A percentile compares a stretch with the other conserved stretches of the same genome.
Evolutionary conservation across 139 green algal species (phyloP).

Genomic region (Chlorella sp.): DNA sequence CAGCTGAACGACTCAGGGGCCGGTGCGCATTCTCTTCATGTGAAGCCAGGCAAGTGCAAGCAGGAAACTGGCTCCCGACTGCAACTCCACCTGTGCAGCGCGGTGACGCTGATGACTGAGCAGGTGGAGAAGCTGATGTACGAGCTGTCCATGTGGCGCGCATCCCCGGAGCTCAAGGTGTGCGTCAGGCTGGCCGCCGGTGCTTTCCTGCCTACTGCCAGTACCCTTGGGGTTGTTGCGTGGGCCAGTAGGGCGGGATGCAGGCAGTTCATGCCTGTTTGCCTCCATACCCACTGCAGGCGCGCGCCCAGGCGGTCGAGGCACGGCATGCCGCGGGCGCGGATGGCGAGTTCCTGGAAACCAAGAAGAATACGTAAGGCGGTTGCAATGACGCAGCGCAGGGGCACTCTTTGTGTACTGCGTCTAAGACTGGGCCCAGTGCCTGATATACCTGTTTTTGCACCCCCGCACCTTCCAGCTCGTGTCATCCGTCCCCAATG

Average conservation of each 20-base stretch:
- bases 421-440: too few species aligned
- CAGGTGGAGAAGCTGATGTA: conserved; percentile 89
- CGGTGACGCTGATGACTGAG: conserved; percentile 69
- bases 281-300: not conserved
- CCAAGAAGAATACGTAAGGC: conserved; percentile 83
- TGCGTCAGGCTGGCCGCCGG: not conserved
- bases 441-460: too few species aligned
- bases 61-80: too few species aligned
- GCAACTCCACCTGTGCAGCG: too few species aligned
- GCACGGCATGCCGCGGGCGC: not conserved
- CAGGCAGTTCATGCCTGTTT: not conserved
- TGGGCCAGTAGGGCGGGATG: not conserved
- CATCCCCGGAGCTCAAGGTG: conserved; percentile 73
- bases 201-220: not conserved
- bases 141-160: conserved; percentile 95
- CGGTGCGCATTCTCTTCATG: too few species aligned
- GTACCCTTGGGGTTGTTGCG: too few species aligned
- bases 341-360: conserved; percentile 65
- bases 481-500: too few species aligned
- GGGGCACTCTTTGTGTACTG: too few species aligned
- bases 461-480: too few species aligned
- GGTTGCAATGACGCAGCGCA: too few species aligned
- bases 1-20: too few species aligned
- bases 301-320: conserved; percentile 7
- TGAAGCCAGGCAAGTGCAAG: too few species aligned